A percentile compares a stretch with the other conserved stretches of the same genome.
Evolutionary conservation across 176 grass and related monocot genomes (phyloP).

Genomic region (Lolium perenne): DNA sequence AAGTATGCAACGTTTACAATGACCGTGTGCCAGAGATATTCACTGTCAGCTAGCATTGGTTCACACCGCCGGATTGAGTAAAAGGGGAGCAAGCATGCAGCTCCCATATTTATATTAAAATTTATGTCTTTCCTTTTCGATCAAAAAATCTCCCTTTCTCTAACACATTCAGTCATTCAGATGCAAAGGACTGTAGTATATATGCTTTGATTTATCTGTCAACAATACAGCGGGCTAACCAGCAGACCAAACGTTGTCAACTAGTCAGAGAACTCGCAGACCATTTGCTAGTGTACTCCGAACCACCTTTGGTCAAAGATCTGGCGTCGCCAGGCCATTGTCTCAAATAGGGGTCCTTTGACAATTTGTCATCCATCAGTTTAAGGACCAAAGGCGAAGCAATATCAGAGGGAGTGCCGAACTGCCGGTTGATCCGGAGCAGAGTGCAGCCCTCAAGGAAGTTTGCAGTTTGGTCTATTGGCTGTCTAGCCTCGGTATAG

Average conservation of each 20-base stretch:
- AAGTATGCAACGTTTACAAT: too few species aligned
- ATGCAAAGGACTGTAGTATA: background rate
- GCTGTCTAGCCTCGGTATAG: conserved; percentile 34
- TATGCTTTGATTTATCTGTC: background rate
- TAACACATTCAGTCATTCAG: background rate
- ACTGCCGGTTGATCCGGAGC: background rate
- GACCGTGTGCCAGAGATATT: too few species aligned
- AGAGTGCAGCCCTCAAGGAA: conserved; percentile 10
- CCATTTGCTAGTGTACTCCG: background rate
- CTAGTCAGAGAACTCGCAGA: too few species aligned
- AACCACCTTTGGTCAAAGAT: conserved; percentile 16
- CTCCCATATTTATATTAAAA: background rate
- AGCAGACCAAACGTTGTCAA: background rate
- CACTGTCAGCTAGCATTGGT: background rate
- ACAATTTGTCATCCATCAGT: background rate
- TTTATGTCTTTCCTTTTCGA: background rate
- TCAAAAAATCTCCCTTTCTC: background rate
- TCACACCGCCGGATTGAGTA: background rate
- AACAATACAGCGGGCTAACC: background rate
- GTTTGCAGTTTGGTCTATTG: background rate
- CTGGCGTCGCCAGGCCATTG: background rate
- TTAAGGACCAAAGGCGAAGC: background rate
- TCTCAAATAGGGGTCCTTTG: background rate
- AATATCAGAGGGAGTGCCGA: background rate
- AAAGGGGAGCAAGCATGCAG: background rate